Evolutionary conservation across 2,329 filamentous ascomycete genomes (phyloP).

Genomic region (Epichloe glyceriae): DNA sequence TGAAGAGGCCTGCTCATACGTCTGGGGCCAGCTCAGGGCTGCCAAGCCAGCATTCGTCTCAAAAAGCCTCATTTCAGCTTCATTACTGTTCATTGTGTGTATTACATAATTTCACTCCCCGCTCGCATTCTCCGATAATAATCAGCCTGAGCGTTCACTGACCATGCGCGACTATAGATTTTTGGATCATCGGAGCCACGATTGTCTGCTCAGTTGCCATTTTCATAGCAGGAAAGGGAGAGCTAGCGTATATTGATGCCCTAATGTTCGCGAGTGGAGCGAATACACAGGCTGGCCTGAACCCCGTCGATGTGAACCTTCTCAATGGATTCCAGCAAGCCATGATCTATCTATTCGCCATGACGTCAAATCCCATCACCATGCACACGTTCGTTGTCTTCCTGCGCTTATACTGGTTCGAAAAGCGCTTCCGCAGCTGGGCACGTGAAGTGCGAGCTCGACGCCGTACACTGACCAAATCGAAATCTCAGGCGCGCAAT

Average conservation of each 20-base stretch:
- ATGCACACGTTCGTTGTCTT: constrained; percentile 82
- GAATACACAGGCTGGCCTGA: constrained; percentile 86
- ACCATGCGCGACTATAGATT: constrained; percentile 36
- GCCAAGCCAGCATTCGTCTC: constrained; percentile 45
- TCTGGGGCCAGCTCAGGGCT: constrained; percentile 31
- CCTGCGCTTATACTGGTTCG: constrained; percentile 92
- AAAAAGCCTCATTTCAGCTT: constrained; percentile 64
- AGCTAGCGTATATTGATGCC: constrained; percentile 70
- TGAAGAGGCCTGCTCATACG: constrained; percentile 17
- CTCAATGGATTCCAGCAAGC: constrained; percentile 63
- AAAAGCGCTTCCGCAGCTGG: constrained; percentile 83
- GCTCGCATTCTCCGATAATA: neutral
- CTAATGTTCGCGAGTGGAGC: constrained; percentile 78
- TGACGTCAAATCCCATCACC: constrained; percentile 70
- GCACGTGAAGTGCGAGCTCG: constrained; percentile 57
- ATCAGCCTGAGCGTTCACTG: neutral
- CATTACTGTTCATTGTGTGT: constrained; percentile 65
- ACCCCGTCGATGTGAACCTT: constrained; percentile 58
- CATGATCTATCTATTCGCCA: constrained; percentile 56
- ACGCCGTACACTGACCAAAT: constrained; percentile 50
- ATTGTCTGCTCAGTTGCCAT: constrained; percentile 68
- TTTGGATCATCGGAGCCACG: constrained; percentile 64
- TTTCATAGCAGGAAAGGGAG: constrained; percentile 43
- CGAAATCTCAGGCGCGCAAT: constrained; percentile 36
- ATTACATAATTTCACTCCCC: neutral